Percentiles rank a stretch among this genome's conserved stretches.
Evolutionary conservation across 2,329 filamentous ascomycete genomes (phyloP).

Genomic region (Stachybotrys chartarum): DNA sequence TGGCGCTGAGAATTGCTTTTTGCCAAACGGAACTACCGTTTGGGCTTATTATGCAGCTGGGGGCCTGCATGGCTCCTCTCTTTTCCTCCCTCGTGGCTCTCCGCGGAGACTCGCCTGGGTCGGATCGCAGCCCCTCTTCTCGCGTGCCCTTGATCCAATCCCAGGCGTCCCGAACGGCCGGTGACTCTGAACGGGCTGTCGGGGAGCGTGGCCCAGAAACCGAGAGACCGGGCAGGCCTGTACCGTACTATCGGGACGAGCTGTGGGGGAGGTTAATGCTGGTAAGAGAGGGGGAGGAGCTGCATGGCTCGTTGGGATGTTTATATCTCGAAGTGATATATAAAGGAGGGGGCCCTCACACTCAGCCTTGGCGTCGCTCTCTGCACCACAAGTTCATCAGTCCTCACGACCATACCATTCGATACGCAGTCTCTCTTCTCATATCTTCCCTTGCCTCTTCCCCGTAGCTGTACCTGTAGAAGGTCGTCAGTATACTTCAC

Average conservation of each 20-base stretch:
- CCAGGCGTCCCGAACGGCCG: neutral
- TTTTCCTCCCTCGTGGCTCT: neutral
- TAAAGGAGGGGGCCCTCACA: neutral
- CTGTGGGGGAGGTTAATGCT: neutral
- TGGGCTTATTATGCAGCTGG: neutral
- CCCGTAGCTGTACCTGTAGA: neutral
- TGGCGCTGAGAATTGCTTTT: neutral
- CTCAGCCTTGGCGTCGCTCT: neutral
- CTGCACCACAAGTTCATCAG: neutral
- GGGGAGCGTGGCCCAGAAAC: neutral
- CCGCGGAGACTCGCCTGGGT: neutral
- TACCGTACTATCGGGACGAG: neutral
- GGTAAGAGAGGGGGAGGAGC: neutral
- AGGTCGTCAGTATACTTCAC: neutral
- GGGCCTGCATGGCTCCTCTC: neutral
- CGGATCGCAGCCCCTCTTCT: neutral
- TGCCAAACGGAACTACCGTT: neutral
- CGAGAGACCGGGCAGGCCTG: neutral
- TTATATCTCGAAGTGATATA: neutral
- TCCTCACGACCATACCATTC: too few relatives aligned
- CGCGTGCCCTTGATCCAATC: neutral
- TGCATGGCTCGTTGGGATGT: neutral
- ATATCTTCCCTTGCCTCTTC: neutral
- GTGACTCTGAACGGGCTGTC: neutral
- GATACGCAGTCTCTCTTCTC: neutral